Evolutionary conservation across 2,329 filamentous ascomycete genomes (phyloP), one percentile per base, ranked within the genome.

Genomic region (Colletotrichum orchidophilum): DNA sequence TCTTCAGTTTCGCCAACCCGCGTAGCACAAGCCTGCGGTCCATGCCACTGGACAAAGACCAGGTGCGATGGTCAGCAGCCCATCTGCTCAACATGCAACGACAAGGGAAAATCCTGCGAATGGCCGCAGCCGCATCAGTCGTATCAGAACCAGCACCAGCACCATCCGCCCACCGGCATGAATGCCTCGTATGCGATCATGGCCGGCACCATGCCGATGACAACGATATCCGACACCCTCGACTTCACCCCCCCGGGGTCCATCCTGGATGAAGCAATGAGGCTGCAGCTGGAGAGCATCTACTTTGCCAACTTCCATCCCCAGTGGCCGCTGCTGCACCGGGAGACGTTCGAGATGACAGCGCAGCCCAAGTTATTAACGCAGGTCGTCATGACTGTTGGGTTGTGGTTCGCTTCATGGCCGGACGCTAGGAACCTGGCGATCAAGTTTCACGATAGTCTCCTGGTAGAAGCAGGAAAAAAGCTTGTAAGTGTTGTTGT

Each of bases 41-140:
- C 55, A 26, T 70, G 67, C 52, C 67, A 70, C 58, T 46, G 63
- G 11, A 67, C 63, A 26, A 70, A 70, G 63, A 70, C 67, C 13
- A 61, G 67, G 31, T 70, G 67, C 63, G 63, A 70, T 46, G 67
- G 67, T 12, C 63, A 58, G 50, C 67, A 70, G 13, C 67, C 67
- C 2, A 35, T 31, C 39, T 70, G 67, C 5, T 66, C 63, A 42
- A 67, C 67, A 18, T 70, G 67, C 29, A 39, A 33, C 21, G 67
- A 62, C 15, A 70, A 70, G 31, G 57, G 67, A 2, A 66, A 42
- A 42, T 50, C 24, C 4, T 70, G 67, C 57, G 67, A 67, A 18
- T 70, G 63, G 67, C 63, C 67, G 11, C 63, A 52, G 11, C 63
- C 63, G 35, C n/a, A n/a, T n/a, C n/a, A n/a, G 26, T 11, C 18